These are phyloP conservation scores for Hippophae gyantsensis DNA, from an alignment of 306 rosid genomes.

Conservation along the genomic window DNA sequence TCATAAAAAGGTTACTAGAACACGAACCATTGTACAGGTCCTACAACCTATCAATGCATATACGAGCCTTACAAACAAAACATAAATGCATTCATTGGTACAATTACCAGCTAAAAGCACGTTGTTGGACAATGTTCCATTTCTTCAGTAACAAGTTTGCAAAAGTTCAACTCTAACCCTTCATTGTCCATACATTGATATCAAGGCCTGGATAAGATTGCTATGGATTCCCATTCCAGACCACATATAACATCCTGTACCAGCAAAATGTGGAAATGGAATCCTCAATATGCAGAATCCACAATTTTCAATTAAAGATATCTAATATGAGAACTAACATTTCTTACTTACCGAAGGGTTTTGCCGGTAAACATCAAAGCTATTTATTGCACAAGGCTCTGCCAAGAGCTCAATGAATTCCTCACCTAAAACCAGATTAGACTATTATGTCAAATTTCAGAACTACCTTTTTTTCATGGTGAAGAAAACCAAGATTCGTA, in stretches of 20 bases:
- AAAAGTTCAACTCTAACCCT: conserved; percentile 9
- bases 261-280: conserved; percentile 12
- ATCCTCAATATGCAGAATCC: conserved; percentile 12
- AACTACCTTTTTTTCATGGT: background rate
- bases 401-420: conserved; percentile 67
- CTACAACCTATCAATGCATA: background rate
- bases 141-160: conserved; percentile 3
- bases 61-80: background rate
- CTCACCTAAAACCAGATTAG: conserved; percentile 39
- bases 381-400: conserved; percentile 90
- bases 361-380: conserved; percentile 78
- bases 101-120: background rate
- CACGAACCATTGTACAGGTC: background rate
- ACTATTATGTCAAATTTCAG: conserved; percentile 1
- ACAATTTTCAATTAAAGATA: background rate
- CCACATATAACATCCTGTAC: conserved; percentile 78
- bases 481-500: background rate
- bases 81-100: background rate
- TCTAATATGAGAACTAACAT: background rate
- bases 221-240: conserved; percentile 92
- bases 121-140: conserved; percentile 8
- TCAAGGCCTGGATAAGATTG: conserved; percentile 54
- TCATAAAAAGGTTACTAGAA: background rate
- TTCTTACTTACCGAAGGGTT: conserved; percentile 68
- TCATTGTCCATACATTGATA: conserved; percentile 8